Conservation (phyloP, 148 eudicot genomes). For the Chenopodium suecicum region DNA sequence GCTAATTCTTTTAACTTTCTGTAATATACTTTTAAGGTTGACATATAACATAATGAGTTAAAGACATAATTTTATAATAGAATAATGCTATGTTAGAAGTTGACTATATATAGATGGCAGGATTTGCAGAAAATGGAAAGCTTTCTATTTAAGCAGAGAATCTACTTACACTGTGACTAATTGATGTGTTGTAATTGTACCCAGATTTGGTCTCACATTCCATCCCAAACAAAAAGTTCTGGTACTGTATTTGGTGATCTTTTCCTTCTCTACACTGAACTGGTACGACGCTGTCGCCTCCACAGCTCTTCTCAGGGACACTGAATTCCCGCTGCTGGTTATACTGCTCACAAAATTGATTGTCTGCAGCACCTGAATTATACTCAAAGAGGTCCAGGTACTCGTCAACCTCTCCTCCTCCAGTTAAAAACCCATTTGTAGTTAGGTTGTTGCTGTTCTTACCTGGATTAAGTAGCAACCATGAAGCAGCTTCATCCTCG, state of each 20-base stretch:
- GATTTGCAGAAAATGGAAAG: constrained; percentile 1
- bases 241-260: constrained; percentile 33
- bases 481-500: constrained; percentile 83
- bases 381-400: constrained; percentile 63
- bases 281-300: constrained; percentile 62
- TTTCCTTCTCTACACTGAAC: constrained; percentile 45
- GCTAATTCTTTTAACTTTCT: neutral
- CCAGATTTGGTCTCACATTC: constrained; percentile 52
- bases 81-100: neutral
- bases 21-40: neutral
- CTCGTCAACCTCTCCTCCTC: constrained; percentile 59
- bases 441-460: constrained; percentile 34
- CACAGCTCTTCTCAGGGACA: constrained; percentile 44
- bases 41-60: neutral
- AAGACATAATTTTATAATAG: neutral
- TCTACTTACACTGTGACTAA: constrained; percentile 64
- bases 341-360: constrained; percentile 34
- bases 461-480: constrained; percentile 65
- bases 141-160: constrained; percentile 2
- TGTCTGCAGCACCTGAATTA: constrained; percentile 43
- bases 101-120: neutral
- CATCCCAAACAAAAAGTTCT: constrained; percentile 45
- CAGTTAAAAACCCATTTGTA: constrained; percentile 38
- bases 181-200: constrained; percentile 44
- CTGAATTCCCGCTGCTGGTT: constrained; percentile 41